phyloP scores from a whole-genome alignment of 208 protist species.

The Leishmania guyanensis region DNA sequence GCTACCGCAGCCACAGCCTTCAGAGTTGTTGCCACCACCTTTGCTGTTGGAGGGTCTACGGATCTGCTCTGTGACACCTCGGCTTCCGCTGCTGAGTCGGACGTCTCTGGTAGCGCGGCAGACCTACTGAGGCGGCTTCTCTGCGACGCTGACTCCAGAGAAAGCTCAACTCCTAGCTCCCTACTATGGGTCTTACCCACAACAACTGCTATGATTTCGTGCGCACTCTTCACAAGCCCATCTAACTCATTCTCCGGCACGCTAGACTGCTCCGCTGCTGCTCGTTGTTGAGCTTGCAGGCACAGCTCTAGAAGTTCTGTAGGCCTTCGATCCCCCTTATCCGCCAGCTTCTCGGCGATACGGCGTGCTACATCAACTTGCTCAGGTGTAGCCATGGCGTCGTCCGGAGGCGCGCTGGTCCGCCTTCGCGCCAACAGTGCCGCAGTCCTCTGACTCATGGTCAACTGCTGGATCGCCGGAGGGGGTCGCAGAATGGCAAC shows the following conservation, averaged over 20 bases:
- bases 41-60: not conserved
- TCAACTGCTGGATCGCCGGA: not conserved
- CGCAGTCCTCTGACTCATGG: not conserved
- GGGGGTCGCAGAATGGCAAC: constrained; percentile 16
- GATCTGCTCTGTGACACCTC: not conserved
- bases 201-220: constrained; percentile 9
- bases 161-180: constrained; percentile 1
- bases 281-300: constrained; percentile 1
- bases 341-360: constrained; percentile 20
- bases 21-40: constrained; percentile 3
- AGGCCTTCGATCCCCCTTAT: constrained; percentile 13
- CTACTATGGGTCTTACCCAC: constrained; percentile 3
- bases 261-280: constrained; percentile 14
- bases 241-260: constrained; percentile 34
- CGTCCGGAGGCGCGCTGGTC: not conserved
- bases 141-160: not conserved
- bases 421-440: constrained; percentile 10
- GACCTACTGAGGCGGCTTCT: not conserved
- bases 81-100: not conserved
- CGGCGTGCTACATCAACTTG: constrained; percentile 13
- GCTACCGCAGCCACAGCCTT: not conserved
- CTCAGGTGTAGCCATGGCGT: constrained; percentile 7
- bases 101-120: not conserved
- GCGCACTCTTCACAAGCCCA: constrained; percentile 20
- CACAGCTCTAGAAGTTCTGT: constrained; percentile 20